Conservation (phyloP, 2,329 filamentous ascomycete species). For the Fusarium lateritium region DNA sequence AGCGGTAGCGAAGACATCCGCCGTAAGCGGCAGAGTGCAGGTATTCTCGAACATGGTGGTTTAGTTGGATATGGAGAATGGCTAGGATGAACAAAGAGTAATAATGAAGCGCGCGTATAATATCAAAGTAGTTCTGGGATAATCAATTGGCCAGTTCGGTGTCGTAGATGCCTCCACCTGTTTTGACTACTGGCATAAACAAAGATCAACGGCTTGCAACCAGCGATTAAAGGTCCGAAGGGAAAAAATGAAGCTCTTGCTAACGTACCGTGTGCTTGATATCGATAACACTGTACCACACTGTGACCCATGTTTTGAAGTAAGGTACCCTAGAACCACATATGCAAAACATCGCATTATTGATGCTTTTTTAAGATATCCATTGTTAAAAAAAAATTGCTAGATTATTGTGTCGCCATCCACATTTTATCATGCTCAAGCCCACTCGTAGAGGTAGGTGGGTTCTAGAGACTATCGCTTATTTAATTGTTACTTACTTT, state of each 20-base stretch:
- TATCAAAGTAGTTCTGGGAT: background rate
- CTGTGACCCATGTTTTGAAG: background rate
- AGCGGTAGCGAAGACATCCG: slow-evolving; percentile 90
- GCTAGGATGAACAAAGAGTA: background rate
- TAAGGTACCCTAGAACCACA: background rate
- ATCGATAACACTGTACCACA: slow-evolving; percentile 1
- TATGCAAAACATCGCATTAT: background rate
- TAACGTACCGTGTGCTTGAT: background rate
- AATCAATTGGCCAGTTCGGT: background rate
- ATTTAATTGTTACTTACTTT: background rate
- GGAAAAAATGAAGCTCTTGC: slow-evolving; percentile 17
- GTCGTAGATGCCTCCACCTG: background rate
- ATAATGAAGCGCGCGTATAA: background rate
- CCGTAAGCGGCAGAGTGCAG: slow-evolving; percentile 87
- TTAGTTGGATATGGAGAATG: background rate
- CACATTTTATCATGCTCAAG: background rate
- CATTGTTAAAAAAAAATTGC: background rate
- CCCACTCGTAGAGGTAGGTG: background rate
- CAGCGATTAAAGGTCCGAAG: background rate
- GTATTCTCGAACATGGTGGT: slow-evolving; percentile 88
- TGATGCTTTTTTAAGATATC: slow-evolving; percentile 4
- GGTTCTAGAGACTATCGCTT: background rate
- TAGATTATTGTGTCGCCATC: background rate
- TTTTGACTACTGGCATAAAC: background rate
- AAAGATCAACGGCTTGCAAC: background rate